Percentiles rank a stretch among this genome's conserved stretches.
phyloP scores from a whole-genome alignment of 495 filamentous ascomycete genomes.

The Platismatia glauca region DNA sequence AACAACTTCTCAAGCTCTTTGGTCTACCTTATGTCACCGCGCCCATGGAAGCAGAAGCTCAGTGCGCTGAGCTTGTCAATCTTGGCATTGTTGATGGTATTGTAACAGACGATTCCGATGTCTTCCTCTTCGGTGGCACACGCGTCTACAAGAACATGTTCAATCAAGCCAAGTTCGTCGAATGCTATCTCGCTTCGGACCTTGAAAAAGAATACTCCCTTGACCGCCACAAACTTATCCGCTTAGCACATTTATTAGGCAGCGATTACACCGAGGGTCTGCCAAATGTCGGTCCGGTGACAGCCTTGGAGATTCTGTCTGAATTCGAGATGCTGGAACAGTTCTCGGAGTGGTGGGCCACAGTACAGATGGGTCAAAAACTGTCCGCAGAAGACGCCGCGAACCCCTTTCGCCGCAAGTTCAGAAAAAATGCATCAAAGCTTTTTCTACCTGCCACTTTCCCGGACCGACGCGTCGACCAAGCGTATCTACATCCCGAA shows the following conservation, averaged over 20 bases:
- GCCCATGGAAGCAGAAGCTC: constrained; percentile 97
- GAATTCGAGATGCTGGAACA: constrained; percentile 63
- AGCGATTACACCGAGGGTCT: constrained; percentile 93
- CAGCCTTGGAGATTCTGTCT: constrained; percentile 83
- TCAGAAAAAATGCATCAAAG: constrained; percentile 69
- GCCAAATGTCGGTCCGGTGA: constrained; percentile 83
- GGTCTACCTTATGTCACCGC: constrained; percentile 94
- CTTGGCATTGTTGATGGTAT: constrained; percentile 90
- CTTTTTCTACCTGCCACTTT: constrained; percentile 75
- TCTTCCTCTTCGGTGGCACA: constrained; percentile 94
- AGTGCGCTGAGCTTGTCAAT: constrained; percentile 83
- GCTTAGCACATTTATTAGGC: constrained; percentile 79
- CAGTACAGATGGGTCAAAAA: constrained; percentile 53
- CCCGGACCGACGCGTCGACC: constrained; percentile 61
- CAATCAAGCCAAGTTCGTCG: constrained; percentile 92
- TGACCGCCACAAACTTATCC: constrained; percentile 71
- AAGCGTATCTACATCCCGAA: constrained; percentile 77
- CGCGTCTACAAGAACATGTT: constrained; percentile 99
- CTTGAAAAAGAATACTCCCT: constrained; percentile 85
- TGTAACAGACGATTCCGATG: constrained; percentile 95
- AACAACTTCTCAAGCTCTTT: constrained; percentile 81
- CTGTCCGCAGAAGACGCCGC: constrained; percentile 31
- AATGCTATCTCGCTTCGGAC: constrained; percentile 85
- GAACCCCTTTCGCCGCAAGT: constrained; percentile 70
- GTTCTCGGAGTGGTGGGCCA: constrained; percentile 82